phyloP scores from a whole-genome alignment of 1,139 yeast species.

The Geotrichum macrosporum region DNA sequence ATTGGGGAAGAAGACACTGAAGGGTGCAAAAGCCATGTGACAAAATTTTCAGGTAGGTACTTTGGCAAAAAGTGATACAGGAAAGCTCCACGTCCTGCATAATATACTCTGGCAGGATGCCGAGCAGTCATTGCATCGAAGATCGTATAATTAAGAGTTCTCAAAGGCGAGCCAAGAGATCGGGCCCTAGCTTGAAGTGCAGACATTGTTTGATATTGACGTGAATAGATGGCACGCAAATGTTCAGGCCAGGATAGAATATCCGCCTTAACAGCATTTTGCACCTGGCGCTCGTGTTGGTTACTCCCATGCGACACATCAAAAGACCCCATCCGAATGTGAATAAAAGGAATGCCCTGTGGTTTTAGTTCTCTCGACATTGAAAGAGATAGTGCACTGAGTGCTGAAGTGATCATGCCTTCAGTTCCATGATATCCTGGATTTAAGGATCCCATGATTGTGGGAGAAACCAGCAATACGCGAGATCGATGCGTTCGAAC shows the following conservation, averaged over 20 bases:
- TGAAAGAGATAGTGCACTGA: constrained; percentile 38
- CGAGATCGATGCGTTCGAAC: constrained; percentile 47
- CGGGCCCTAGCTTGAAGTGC: constrained; percentile 34
- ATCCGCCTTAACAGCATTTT: constrained; percentile 39
- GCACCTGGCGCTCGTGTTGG: constrained; percentile 33
- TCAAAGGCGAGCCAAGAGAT: constrained; percentile 35
- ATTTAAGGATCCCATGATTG: constrained; percentile 39
- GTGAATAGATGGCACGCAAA: constrained; percentile 38
- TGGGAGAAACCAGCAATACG: constrained; percentile 40
- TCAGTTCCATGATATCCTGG: constrained; percentile 45
- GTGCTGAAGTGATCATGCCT: constrained; percentile 38
- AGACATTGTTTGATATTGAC: constrained; percentile 35
- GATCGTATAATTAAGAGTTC: constrained; percentile 36
- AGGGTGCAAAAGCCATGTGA: constrained; percentile 37
- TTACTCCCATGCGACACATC: constrained; percentile 31
- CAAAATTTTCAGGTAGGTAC: constrained; percentile 36
- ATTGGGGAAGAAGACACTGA: constrained; percentile 22
- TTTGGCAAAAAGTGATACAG: constrained; percentile 36
- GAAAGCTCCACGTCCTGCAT: constrained; percentile 40
- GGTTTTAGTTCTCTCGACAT: constrained; percentile 40
- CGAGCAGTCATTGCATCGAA: constrained; percentile 36
- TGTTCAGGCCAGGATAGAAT: constrained; percentile 42
- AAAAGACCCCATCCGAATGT: constrained; percentile 41
- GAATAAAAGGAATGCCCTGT: constrained; percentile 34
- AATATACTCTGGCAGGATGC: constrained; percentile 36